Percentiles rank a stretch among this genome's conserved stretches.
Conservation (phyloP, 179 eudicot species). For the Heliamphora pulchella region DNA sequence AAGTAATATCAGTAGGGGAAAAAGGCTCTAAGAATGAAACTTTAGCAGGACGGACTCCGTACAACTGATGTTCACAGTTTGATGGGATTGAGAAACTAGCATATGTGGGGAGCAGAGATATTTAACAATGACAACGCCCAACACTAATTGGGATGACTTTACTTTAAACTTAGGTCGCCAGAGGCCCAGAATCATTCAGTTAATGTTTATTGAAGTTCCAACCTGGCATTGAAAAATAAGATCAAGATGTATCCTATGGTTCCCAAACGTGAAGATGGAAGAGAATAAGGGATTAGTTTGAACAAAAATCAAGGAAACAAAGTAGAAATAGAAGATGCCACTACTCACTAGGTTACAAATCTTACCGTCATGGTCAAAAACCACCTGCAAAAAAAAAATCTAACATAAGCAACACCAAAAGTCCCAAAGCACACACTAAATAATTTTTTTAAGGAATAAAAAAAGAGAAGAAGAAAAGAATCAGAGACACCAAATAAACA, state of each 20-base stretch:
- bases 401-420: constrained; percentile 12
- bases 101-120: background rate
- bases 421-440: background rate
- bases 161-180: background rate
- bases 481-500: background rate
- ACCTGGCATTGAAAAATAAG: background rate
- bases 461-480: background rate
- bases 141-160: background rate
- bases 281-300: background rate
- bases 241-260: background rate
- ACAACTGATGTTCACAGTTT: background rate
- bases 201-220: background rate
- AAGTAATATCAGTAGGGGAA: background rate
- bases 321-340: constrained; percentile 9
- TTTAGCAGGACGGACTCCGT: background rate
- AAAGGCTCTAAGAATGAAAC: background rate
- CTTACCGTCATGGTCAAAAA: constrained; percentile 95
- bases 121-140: background rate
- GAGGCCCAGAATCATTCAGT: background rate
- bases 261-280: background rate
- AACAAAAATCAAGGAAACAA: background rate
- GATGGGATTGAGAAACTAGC: background rate
- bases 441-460: background rate
- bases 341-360: constrained; percentile 19
- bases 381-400: constrained; percentile 60